Evolutionary conservation across 139 green algal genomes (phyloP).

Genomic region (Chlamydomonas incerta): DNA sequence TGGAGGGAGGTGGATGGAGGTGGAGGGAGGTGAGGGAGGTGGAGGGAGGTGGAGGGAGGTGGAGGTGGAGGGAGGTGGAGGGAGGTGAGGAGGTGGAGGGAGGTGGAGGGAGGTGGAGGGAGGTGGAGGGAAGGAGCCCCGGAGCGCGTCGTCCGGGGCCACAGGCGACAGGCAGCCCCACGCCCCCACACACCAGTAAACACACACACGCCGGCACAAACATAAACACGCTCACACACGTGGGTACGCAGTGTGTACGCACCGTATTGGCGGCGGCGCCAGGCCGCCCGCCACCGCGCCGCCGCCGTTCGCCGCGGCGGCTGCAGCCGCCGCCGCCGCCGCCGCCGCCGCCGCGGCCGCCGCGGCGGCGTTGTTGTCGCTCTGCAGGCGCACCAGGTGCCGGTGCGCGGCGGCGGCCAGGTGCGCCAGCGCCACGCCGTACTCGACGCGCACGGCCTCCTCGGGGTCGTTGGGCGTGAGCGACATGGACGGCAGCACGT

Average conservation of each 20-base stretch:
- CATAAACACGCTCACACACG: background rate
- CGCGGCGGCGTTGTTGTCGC: slow-evolving; percentile 49
- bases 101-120: no score
- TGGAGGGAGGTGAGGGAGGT: no score
- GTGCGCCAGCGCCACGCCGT: slow-evolving; percentile 54
- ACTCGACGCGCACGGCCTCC: slow-evolving; percentile 86
- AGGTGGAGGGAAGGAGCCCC: no score
- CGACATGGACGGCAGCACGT: slow-evolving; percentile 92
- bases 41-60: no score
- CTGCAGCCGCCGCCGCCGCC: background rate
- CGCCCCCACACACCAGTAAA: background rate
- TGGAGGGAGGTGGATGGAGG: no score
- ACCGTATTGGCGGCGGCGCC: slow-evolving; percentile 25
- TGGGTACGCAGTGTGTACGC: no score
- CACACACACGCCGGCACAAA: background rate
- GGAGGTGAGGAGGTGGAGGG: no score
- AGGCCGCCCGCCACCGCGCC: background rate
- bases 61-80: no score
- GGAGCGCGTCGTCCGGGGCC: no score
- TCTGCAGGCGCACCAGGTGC: slow-evolving; percentile 78
- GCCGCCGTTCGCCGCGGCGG: background rate
- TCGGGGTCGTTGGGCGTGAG: slow-evolving; percentile 89
- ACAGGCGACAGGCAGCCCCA: no score
- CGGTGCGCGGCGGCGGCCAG: slow-evolving; percentile 42
- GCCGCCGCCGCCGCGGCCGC: slow-evolving; percentile 6